These are phyloP conservation scores for Onygenales sp. DNA, from an alignment of 2,329 filamentous ascomycete genomes.

Conservation along the genomic window DNA sequence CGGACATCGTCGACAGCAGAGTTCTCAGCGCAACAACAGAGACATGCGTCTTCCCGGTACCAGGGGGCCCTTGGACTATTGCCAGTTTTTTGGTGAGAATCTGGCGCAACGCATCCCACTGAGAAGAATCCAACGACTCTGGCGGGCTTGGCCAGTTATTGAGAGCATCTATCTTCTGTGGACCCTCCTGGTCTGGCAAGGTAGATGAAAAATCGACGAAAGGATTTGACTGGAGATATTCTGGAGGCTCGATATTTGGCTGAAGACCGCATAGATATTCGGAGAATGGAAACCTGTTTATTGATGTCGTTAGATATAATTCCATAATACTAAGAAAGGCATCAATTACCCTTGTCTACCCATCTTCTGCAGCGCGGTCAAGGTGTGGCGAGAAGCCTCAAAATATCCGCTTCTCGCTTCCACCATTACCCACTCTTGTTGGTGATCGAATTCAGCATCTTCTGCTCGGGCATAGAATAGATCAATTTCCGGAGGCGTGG, in stretches of 20 bases:
- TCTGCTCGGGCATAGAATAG: constrained; percentile 57
- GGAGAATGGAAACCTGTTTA: constrained; percentile 34
- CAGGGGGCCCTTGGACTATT: constrained; percentile 75
- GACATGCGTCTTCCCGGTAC: constrained; percentile 71
- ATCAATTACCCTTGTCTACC: constrained; percentile 39
- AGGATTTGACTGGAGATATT: constrained; percentile 44
- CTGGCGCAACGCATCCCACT: constrained; percentile 56
- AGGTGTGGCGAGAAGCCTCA: constrained; percentile 63
- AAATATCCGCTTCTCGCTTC: constrained; percentile 67
- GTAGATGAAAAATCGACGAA: constrained; percentile 41
- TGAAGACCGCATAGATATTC: constrained; percentile 33
- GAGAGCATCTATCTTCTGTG: constrained; percentile 45
- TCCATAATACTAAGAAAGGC: background rate
- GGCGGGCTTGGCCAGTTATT: constrained; percentile 42
- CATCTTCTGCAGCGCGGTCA: constrained; percentile 62
- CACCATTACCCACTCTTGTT: constrained; percentile 64
- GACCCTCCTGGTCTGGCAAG: constrained; percentile 23
- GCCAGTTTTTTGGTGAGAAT: constrained; percentile 65
- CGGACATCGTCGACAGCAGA: constrained; percentile 50
- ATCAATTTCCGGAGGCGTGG: constrained; percentile 63
- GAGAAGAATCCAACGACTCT: constrained; percentile 57
- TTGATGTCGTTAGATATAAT: background rate
- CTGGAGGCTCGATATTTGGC: constrained; percentile 37
- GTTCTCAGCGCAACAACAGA: constrained; percentile 63
- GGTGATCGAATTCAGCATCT: constrained; percentile 59